Percentiles rank a stretch among this genome's conserved stretches.
Evolutionary conservation across 306 rosid species (phyloP).

Genomic region (Glycine latifolia): DNA sequence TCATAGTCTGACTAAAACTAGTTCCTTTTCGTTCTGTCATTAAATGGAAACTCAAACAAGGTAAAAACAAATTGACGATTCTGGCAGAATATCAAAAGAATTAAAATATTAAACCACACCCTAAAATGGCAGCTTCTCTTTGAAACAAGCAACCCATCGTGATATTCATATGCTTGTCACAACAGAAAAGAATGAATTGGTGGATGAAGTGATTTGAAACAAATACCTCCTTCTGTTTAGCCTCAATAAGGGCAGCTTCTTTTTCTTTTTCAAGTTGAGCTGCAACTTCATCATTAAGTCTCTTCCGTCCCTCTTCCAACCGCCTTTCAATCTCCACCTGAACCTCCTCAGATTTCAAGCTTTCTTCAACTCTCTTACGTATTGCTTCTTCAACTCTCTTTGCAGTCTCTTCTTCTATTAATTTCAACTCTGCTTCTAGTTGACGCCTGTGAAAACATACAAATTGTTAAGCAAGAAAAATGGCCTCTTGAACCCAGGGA

Average conservation of each 20-base stretch:
- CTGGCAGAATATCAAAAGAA: slow-evolving; percentile 3
- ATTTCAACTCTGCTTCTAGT: slow-evolving; percentile 73
- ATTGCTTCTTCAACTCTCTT: slow-evolving; percentile 81
- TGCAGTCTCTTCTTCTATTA: slow-evolving; percentile 81
- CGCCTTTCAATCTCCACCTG: slow-evolving; percentile 68
- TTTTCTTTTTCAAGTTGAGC: slow-evolving; percentile 80
- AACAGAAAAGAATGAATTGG: slow-evolving; percentile 20
- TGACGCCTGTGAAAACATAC: slow-evolving; percentile 66
- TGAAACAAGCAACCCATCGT: neutral
- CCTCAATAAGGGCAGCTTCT: slow-evolving; percentile 77
- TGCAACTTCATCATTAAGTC: slow-evolving; percentile 68
- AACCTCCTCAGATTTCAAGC: slow-evolving; percentile 68
- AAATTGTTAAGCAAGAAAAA: slow-evolving; percentile 58
- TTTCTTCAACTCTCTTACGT: slow-evolving; percentile 71
- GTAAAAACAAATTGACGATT: too few relatives aligned
- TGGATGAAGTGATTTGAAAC: slow-evolving; percentile 13
- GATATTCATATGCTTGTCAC: slow-evolving; percentile 10
- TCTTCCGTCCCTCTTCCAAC: slow-evolving; percentile 75
- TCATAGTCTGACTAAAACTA: slow-evolving; percentile 9
- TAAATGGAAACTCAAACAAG: neutral
- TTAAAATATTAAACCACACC: neutral
- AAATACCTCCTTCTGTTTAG: slow-evolving; percentile 74
- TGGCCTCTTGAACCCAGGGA: slow-evolving; percentile 44
- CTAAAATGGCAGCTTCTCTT: neutral
- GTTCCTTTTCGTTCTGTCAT: too few relatives aligned